A percentile compares a stretch with the other conserved stretches of the same genome.
These are phyloP conservation scores for Irpex lacteus DNA, from an alignment of 1,284 basidiomycete species.

Conservation along the genomic window DNA sequence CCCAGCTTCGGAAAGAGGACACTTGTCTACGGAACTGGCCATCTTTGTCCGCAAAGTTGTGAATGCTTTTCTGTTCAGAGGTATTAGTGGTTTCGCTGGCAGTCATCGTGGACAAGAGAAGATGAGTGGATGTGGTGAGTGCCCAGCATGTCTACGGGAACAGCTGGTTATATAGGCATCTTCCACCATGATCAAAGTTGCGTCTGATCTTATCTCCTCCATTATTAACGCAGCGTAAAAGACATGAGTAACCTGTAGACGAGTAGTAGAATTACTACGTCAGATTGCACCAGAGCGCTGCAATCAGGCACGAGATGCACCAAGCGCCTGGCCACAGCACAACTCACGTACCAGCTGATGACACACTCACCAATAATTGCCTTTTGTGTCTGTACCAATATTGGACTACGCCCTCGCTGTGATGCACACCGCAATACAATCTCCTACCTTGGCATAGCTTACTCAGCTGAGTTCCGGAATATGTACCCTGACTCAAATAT, in stretches of 20 bases:
- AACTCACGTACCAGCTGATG: neutral
- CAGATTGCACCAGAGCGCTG: too few species aligned
- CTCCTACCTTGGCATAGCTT: neutral
- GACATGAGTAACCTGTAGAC: too few species aligned
- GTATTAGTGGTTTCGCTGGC: neutral
- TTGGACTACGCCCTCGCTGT: too few species aligned
- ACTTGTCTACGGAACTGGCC: slow-evolving; percentile 80
- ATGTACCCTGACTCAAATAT: neutral
- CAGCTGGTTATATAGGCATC: neutral
- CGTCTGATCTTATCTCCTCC: too few species aligned
- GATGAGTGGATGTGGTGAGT: neutral
- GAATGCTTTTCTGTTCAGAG: neutral
- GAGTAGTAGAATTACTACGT: too few species aligned
- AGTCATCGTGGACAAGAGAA: neutral
- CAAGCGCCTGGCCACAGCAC: too few species aligned
- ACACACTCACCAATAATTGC: neutral
- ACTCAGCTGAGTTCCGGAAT: neutral
- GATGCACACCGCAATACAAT: neutral
- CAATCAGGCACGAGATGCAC: too few species aligned
- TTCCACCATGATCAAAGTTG: too few species aligned
- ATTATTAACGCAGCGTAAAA: too few species aligned
- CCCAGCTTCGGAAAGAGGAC: slow-evolving; percentile 69
- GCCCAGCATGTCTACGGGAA: neutral
- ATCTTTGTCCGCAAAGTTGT: slow-evolving; percentile 42
- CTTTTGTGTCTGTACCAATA: too few species aligned